A percentile compares a stretch with the other conserved stretches of the same genome.
Conservation (phyloP, 1,284 basidiomycete genomes). For the Austroboletus niveus region DNA sequence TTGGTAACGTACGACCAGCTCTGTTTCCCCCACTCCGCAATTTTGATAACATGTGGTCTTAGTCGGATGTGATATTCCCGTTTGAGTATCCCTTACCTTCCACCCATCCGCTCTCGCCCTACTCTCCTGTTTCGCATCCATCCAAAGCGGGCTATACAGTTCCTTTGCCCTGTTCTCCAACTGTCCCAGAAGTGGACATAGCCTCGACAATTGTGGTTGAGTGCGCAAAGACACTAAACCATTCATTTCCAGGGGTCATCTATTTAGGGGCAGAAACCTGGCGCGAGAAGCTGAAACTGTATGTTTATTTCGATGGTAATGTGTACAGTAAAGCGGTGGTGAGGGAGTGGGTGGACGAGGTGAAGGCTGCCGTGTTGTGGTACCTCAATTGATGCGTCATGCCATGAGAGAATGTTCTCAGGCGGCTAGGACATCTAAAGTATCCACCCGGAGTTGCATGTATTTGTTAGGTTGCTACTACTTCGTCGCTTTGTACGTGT, state of each 20-base stretch:
- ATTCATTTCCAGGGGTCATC: slow-evolving; percentile 33
- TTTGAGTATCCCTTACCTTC: not conserved
- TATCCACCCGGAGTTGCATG: too few species aligned
- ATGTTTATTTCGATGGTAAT: slow-evolving; percentile 42
- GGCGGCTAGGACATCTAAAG: too few species aligned
- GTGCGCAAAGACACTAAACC: too few species aligned
- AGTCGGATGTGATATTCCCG: not conserved
- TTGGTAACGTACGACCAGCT: not conserved
- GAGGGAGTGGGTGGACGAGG: slow-evolving; percentile 44
- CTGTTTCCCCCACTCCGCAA: not conserved
- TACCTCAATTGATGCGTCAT: slow-evolving; percentile 32
- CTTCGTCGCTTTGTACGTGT: too few species aligned
- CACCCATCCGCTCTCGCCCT: not conserved
- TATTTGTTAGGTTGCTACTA: too few species aligned
- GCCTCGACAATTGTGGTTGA: slow-evolving; percentile 5
- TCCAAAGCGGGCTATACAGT: not conserved
- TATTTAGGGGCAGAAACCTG: slow-evolving; percentile 41
- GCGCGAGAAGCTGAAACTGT: slow-evolving; percentile 27
- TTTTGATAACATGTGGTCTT: too few species aligned
- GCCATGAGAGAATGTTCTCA: too few species aligned
- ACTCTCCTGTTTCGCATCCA: not conserved
- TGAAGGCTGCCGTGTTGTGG: slow-evolving; percentile 36
- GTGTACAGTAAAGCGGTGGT: slow-evolving; percentile 38
- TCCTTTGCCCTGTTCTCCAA: not conserved
- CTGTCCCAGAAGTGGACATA: not conserved